Evolutionary conservation across 2,329 filamentous ascomycete species (phyloP).

Genomic region (Trichophyton simii): DNA sequence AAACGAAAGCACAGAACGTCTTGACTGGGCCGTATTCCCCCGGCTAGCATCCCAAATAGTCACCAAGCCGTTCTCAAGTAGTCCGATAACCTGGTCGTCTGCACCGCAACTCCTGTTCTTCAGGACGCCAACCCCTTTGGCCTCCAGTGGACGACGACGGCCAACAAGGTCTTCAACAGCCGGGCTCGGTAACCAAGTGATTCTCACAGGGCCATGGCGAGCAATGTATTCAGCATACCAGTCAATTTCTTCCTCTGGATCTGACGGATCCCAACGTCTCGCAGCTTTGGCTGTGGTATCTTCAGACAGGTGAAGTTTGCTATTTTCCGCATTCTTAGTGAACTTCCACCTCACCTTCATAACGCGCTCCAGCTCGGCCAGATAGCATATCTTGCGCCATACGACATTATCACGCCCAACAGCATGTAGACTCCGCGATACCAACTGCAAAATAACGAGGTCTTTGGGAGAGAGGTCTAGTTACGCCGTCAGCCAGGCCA

Average conservation of each 20-base stretch:
- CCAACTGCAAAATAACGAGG: conserved; percentile 55
- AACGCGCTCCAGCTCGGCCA: conserved; percentile 21
- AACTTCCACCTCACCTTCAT: background rate
- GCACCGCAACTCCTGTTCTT: conserved; percentile 40
- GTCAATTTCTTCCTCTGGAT: conserved; percentile 55
- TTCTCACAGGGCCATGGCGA: conserved; percentile 57
- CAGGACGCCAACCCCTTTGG: conserved; percentile 60
- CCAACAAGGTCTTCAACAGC: conserved; percentile 21
- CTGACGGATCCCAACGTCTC: conserved; percentile 62
- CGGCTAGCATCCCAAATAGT: conserved; percentile 66
- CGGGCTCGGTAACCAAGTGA: conserved; percentile 65
- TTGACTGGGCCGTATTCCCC: conserved; percentile 50
- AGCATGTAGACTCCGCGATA: conserved; percentile 52
- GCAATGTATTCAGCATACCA: conserved; percentile 90
- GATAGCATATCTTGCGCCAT: conserved; percentile 66
- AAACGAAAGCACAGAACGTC: conserved; percentile 50
- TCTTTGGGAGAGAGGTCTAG: conserved; percentile 52
- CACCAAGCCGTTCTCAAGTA: conserved; percentile 77
- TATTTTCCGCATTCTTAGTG: background rate
- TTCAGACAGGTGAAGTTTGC: background rate
- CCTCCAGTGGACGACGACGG: conserved; percentile 42
- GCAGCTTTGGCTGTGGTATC: background rate
- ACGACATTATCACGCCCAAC: conserved; percentile 61
- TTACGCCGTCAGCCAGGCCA: background rate
- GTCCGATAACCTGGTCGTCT: conserved; percentile 55